Evolutionary conservation across 805 yeast species (phyloP), one percentile per base, ranked within the genome.

Genomic region (Starmerella vitae): DNA sequence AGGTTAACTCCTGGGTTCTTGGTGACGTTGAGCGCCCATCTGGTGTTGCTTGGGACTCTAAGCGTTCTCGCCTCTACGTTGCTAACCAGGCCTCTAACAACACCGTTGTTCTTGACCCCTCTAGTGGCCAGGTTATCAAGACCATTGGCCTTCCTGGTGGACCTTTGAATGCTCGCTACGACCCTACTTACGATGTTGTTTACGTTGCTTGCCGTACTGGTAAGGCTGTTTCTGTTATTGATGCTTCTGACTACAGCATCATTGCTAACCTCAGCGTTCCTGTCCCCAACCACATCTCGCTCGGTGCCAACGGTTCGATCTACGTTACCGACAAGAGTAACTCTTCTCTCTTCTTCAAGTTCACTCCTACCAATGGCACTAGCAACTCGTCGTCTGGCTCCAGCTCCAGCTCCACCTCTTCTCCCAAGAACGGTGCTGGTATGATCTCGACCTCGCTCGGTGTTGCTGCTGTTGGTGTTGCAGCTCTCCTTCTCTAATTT

Each of bases 381-480:
- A 22, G 15, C 19, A n/a, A 12, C 22, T 7, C 32, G 21, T 14
- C 15, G 28, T 15, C 34, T 6, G 25, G 33, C 14, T n/a, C 25
- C 33, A 32, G 20, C 24, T 12, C 33, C 12, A 7, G 25, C n/a
- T 20, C 43, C 19, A 36, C 45, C 38, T 38, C 40, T 22, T 19
- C 30, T 22, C 15, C 24, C n/a, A 34, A 45, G 37, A 45, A 43
- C 42, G 49, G 37, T 37, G 47, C 42, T 24, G 43, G 26, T 31
- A 25, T 39, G 33, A 33, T 37, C 36, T 46, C 39, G 33, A 36
- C 40, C 37, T 41, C 47, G 20, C 41, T 43, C 37, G 46, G 31
- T 33, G 49, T 45, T 24, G 46, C 43, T 26, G 46, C 39, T 24
- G 44, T 45, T 34, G 48, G 44, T 38, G 42, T 33, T 19, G 43